Base-by-base conservation (phyloP, 2,329 filamentous ascomycete genomes). In the Septoria petroselini region DNA sequence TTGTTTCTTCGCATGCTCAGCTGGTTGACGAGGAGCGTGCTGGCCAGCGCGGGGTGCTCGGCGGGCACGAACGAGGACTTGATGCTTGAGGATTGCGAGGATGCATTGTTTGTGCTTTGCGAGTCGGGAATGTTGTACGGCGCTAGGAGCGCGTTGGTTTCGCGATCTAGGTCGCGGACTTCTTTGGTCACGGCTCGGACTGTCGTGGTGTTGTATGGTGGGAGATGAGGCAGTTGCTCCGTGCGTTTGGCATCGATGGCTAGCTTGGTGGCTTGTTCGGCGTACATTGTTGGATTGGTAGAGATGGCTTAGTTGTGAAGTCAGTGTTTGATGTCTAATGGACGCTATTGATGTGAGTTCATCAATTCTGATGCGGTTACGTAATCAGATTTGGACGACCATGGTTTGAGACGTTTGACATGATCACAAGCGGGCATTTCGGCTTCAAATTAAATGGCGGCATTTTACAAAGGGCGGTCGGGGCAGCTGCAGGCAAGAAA, bases 221-320 rank as follows among this genome's bases (percentile, higher is more conserved):
- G 93, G 2, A 98, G 80, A 67, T 94, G 83, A 25, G 84, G 75
- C 48, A 98, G 81, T 58, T 88, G 86, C 70, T 93, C 89, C 14
- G 88, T 95, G 67, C 93, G 83, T 78, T 97, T 97, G 68, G 93
- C 93, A 76, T 97, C 88, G 76, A 91, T 86, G 62, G 94, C 91
- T 88, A 95, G 74, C 72, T 95, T 95, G 68, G 89, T 86, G 42
- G 86, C 88, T 52, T 88, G 74, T 68, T 95, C 90, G 60, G 89
- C 89, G 71, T 95, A 93, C 89, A 95, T 95, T 29, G 5, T 40
- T 31, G 19, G 29, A 14, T 4, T 15, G 33, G 33, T 35, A 14
- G 15, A 8, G 33, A 27, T 27, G 5, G 9, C 9, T 27, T 9
- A 27, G 23, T 9, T 5, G 23, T 27, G 23, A 27, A 5, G 23